Conservation (phyloP, 2,329 filamentous ascomycete genomes). For the Cercospora beticola region DNA sequence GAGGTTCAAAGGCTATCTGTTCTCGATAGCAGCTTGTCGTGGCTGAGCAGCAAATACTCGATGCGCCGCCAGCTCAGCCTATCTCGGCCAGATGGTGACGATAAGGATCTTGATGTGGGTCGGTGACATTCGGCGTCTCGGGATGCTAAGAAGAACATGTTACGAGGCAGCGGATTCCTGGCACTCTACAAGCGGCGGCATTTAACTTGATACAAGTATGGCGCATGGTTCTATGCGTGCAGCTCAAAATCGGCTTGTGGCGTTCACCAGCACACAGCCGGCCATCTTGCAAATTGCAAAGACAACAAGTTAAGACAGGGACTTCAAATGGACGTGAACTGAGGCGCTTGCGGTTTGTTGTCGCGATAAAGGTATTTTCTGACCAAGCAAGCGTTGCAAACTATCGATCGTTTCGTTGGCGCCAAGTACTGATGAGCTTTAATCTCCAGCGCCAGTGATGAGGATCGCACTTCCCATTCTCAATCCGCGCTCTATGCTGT, state of each 20-base stretch:
- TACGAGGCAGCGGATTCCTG: neutral
- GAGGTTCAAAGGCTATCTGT: neutral
- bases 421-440: neutral
- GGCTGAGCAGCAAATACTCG: neutral
- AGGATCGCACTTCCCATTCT: neutral
- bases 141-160: neutral
- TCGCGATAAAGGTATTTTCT: neutral
- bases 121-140: neutral
- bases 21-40: neutral
- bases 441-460: neutral
- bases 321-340: neutral
- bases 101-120: neutral
- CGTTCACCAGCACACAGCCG: neutral
- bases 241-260: neutral
- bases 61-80: neutral
- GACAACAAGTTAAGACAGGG: neutral
- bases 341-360: neutral
- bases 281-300: neutral
- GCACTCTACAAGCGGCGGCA: neutral
- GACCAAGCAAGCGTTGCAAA: neutral
- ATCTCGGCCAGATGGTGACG: conserved; percentile 7
- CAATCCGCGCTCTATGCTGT: neutral
- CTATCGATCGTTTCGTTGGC: neutral
- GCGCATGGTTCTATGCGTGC: neutral
- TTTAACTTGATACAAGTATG: neutral